A percentile compares a stretch with the other conserved stretches of the same genome.
These are phyloP conservation scores for Fusarium armeniacum DNA, from an alignment of 2,329 filamentous ascomycete genomes.

Conservation along the genomic window DNA sequence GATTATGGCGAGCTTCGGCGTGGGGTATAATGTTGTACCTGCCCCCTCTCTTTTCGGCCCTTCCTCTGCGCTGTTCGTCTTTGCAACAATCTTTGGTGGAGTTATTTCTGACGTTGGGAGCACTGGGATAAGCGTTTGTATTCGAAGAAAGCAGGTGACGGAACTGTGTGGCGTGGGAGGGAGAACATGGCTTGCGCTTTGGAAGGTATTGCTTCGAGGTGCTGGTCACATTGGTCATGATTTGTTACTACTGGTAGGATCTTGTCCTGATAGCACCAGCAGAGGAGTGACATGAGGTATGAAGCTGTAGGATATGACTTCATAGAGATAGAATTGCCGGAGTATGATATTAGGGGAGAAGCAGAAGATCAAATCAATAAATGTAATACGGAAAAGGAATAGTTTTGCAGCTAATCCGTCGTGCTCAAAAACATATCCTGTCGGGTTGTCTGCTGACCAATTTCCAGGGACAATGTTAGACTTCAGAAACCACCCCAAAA, in stretches of 20 bases:
- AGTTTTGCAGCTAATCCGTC: not conserved
- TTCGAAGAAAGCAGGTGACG: constrained; percentile 31
- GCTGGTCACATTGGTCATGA: constrained; percentile 12
- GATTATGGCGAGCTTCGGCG: constrained; percentile 30
- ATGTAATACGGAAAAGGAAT: constrained; percentile 28
- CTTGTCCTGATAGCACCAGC: constrained; percentile 2
- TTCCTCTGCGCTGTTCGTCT: constrained; percentile 25
- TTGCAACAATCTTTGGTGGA: constrained; percentile 35
- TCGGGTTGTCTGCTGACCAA: not conserved
- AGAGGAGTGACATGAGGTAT: constrained; percentile 28
- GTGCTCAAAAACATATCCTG: not conserved
- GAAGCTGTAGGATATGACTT: constrained; percentile 47
- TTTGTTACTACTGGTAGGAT: constrained; percentile 13
- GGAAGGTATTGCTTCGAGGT: constrained; percentile 9
- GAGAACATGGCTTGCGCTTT: constrained; percentile 8
- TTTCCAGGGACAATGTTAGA: not conserved
- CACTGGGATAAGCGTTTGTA: constrained; percentile 46
- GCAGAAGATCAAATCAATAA: constrained; percentile 15
- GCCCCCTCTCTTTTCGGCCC: constrained; percentile 26
- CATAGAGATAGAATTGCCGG: constrained; percentile 43
- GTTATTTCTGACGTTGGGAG: constrained; percentile 44
- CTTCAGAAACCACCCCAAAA: too few relatives aligned
- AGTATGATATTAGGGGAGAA: constrained; percentile 7
- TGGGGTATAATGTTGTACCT: constrained; percentile 35
- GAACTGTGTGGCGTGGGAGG: constrained; percentile 18